These are phyloP conservation scores for Fusarium sp. DNA, from an alignment of 2,329 filamentous ascomycete species.

Conservation along the genomic window DNA sequence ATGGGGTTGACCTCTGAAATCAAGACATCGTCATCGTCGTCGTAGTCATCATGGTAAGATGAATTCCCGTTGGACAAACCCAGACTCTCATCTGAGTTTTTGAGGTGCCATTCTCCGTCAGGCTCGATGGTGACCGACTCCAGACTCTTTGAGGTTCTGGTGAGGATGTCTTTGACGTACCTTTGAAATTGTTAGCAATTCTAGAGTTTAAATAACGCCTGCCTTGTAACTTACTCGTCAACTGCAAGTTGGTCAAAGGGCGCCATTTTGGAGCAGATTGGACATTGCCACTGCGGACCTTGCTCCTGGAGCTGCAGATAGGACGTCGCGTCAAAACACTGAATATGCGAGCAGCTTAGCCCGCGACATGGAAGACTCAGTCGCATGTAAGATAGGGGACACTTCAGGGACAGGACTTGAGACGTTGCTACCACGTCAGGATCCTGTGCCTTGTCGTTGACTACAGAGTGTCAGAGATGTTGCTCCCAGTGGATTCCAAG, in stretches of 20 bases:
- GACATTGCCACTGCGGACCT: slow-evolving; percentile 95
- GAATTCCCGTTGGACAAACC: slow-evolving; percentile 42
- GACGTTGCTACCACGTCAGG: slow-evolving; percentile 90
- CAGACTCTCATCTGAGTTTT: slow-evolving; percentile 46
- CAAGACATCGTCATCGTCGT: slow-evolving; percentile 58
- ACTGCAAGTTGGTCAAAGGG: slow-evolving; percentile 84
- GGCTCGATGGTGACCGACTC: slow-evolving; percentile 93
- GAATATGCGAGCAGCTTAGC: slow-evolving; percentile 81
- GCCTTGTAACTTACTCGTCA: slow-evolving; percentile 71
- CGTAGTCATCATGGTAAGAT: slow-evolving; percentile 42
- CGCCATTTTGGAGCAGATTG: slow-evolving; percentile 85
- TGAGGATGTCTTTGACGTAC: slow-evolving; percentile 87
- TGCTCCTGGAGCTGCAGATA: slow-evolving; percentile 96
- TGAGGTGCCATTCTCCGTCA: slow-evolving; percentile 74
- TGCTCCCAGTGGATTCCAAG: slow-evolving; percentile 15
- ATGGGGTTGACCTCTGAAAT: slow-evolving; percentile 55
- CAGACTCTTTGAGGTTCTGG: slow-evolving; percentile 70
- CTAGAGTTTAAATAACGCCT: background rate
- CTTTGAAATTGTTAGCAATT: slow-evolving; percentile 51
- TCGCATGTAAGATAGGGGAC: slow-evolving; percentile 85
- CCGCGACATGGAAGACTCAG: slow-evolving; percentile 83
- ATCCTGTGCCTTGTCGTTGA: slow-evolving; percentile 81
- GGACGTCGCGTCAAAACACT: slow-evolving; percentile 92
- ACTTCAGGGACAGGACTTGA: slow-evolving; percentile 87
- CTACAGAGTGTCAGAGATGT: slow-evolving; percentile 55